Conservation (phyloP, 371 early-diverging fungal genomes). For the Dinochytrium kinnereticum region DNA sequence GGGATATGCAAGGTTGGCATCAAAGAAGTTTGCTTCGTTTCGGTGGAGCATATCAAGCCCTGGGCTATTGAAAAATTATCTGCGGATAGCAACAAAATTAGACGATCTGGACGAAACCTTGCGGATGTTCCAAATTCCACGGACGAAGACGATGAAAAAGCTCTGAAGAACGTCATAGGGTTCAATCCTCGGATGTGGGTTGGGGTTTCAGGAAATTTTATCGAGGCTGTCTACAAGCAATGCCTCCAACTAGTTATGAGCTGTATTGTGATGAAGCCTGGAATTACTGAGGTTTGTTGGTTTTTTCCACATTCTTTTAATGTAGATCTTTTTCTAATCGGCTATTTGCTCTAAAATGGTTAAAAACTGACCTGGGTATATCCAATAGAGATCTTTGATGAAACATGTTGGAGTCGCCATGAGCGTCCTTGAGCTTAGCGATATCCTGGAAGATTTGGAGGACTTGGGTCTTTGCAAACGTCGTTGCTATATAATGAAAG, state of each 20-base stretch:
- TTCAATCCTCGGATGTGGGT: background rate
- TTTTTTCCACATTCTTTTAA: background rate
- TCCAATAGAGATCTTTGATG: conserved; percentile 17
- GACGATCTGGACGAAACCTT: background rate
- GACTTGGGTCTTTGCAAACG: conserved; percentile 7
- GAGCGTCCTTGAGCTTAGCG: conserved; percentile 41
- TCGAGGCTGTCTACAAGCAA: conserved; percentile 44
- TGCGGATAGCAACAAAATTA: too few species aligned
- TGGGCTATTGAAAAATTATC: too few species aligned
- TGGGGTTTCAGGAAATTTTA: conserved; percentile 35
- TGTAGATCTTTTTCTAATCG: background rate
- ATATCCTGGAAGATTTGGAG: conserved; percentile 38
- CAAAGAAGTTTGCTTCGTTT: too few species aligned
- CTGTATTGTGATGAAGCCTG: conserved; percentile 51
- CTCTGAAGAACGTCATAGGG: background rate
- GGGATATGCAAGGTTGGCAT: too few species aligned
- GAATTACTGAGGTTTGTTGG: conserved; percentile 48
- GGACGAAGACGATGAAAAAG: background rate
- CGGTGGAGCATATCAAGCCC: too few species aligned
- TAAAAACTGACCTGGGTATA: background rate
- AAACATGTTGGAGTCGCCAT: conserved; percentile 21
- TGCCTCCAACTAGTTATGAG: conserved; percentile 54
- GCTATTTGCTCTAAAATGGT: background rate
- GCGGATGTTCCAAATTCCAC: background rate
- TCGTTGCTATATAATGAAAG: background rate